phyloP scores from a whole-genome alignment of 2,329 filamentous ascomycete species.

The Fusarium chuoi region DNA sequence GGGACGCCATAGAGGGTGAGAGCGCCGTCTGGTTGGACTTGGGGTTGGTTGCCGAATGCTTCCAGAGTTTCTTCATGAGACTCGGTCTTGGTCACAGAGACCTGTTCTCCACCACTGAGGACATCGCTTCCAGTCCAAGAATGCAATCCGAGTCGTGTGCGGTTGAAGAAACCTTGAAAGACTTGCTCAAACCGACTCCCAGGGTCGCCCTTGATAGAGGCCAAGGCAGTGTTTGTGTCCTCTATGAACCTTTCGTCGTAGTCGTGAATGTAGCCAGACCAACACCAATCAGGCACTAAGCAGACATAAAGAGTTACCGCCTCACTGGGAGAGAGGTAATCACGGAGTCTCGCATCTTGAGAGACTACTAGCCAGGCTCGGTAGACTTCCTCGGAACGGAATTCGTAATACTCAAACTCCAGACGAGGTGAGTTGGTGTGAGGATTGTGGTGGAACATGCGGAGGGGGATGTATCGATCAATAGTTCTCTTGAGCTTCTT shows the following conservation, averaged over 20 bases:
- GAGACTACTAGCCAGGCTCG: conserved; percentile 30
- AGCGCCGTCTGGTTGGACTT: background rate
- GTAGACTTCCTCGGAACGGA: conserved; percentile 42
- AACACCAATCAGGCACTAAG: conserved; percentile 6
- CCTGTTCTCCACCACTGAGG: background rate
- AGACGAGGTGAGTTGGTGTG: background rate
- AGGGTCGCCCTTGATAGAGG: background rate
- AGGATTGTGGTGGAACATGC: conserved; percentile 40
- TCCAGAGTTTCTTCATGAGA: background rate
- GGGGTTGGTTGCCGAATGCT: background rate
- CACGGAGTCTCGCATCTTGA: background rate
- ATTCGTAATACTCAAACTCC: conserved; percentile 27
- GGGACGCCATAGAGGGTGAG: background rate
- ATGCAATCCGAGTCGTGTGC: background rate
- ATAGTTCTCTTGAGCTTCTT: conserved; percentile 29
- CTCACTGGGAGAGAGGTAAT: background rate
- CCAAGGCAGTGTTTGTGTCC: background rate
- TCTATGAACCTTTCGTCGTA: background rate
- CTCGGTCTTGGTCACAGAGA: background rate
- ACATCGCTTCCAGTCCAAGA: background rate
- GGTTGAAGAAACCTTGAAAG: background rate
- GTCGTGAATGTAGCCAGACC: background rate
- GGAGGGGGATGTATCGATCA: conserved; percentile 36
- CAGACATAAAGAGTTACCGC: conserved; percentile 10
- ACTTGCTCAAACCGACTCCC: background rate